Conservation (phyloP, 2,329 filamentous ascomycete species). For the Ascochyta clinopodiicola region DNA sequence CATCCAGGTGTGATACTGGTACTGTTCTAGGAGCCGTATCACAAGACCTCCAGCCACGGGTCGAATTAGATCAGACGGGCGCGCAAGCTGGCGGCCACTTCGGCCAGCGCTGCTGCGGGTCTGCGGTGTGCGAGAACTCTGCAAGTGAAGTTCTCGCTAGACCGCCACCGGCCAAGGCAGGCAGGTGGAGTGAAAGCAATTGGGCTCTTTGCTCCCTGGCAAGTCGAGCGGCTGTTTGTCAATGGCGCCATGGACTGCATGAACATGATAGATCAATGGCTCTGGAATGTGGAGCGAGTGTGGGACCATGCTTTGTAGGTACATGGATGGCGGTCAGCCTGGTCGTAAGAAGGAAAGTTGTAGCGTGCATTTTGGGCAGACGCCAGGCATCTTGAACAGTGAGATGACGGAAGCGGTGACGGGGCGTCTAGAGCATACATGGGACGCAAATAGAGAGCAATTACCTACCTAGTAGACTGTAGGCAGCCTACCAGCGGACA, state of each 20-base stretch:
- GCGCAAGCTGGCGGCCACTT: conserved; percentile 32
- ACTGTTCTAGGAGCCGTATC: conserved; percentile 30
- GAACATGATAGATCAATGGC: conserved; percentile 23
- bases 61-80: conserved; percentile 20
- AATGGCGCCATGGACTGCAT: conserved; percentile 17
- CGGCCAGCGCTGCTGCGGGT: conserved; percentile 24
- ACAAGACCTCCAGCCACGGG: conserved; percentile 38
- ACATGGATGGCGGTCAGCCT: conserved; percentile 35
- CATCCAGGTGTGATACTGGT: conserved; percentile 21
- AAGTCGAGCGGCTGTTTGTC: conserved; percentile 19
- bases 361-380: conserved; percentile 13
- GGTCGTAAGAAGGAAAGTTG: conserved; percentile 16
- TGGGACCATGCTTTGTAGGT: conserved; percentile 26
- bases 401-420: conserved; percentile 34
- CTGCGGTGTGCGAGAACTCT: conserved; percentile 18
- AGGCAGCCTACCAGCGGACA: conserved; percentile 20
- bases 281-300: conserved; percentile 35
- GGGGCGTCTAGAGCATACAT: conserved; percentile 16
- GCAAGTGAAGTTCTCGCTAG: conserved; percentile 23
- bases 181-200: conserved; percentile 27
- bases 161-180: conserved; percentile 18
- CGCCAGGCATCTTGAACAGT: conserved; percentile 9
- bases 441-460: conserved; percentile 15
- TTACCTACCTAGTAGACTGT: background rate
- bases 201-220: conserved; percentile 20